A percentile compares a stretch with the other conserved stretches of the same genome.
These are phyloP conservation scores for Thalassiosira mediterranea DNA, from an alignment of 352 stramenopile species.

Conservation along the genomic window DNA sequence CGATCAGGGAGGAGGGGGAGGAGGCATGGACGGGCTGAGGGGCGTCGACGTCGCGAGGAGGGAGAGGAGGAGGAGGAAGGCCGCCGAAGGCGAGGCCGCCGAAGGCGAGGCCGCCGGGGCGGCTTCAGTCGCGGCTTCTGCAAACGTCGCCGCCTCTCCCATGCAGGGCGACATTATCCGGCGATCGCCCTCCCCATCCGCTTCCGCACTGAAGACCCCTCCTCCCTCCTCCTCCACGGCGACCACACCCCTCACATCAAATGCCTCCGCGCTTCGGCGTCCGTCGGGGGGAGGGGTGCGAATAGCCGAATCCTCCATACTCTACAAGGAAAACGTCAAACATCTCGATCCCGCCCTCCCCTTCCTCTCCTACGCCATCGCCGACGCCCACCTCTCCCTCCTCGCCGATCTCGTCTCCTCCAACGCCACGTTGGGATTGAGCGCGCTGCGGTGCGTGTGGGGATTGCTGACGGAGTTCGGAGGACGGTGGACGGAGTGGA, in stretches of 20 bases:
- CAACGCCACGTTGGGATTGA: slow-evolving; percentile 67
- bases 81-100: neutral
- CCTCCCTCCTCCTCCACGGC: too few relatives aligned
- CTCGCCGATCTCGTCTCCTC: slow-evolving; percentile 66
- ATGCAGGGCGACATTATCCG: too few relatives aligned
- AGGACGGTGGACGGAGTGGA: slow-evolving; percentile 8
- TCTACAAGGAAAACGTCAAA: slow-evolving; percentile 27
- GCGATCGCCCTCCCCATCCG: too few relatives aligned
- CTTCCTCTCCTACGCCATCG: slow-evolving; percentile 57
- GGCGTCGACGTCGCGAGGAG: neutral
- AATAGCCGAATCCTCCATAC: slow-evolving; percentile 40
- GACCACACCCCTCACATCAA: too few relatives aligned
- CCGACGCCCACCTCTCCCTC: slow-evolving; percentile 76
- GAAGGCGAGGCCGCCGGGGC: too few relatives aligned
- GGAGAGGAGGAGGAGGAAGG: neutral
- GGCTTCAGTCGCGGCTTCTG: too few relatives aligned
- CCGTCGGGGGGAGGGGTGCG: too few relatives aligned
- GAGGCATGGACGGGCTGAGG: neutral
- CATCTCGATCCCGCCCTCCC: slow-evolving; percentile 13
- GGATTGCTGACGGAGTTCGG: slow-evolving; percentile 53
- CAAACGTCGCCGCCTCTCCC: too few relatives aligned
- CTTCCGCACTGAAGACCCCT: too few relatives aligned
- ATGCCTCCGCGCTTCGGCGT: too few relatives aligned
- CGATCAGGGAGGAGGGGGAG: slow-evolving; percentile 6
- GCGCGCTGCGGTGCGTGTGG: slow-evolving; percentile 61